phyloP scores from a whole-genome alignment of 371 early-diverging fungal species.

The Mortierella sp. region DNA sequence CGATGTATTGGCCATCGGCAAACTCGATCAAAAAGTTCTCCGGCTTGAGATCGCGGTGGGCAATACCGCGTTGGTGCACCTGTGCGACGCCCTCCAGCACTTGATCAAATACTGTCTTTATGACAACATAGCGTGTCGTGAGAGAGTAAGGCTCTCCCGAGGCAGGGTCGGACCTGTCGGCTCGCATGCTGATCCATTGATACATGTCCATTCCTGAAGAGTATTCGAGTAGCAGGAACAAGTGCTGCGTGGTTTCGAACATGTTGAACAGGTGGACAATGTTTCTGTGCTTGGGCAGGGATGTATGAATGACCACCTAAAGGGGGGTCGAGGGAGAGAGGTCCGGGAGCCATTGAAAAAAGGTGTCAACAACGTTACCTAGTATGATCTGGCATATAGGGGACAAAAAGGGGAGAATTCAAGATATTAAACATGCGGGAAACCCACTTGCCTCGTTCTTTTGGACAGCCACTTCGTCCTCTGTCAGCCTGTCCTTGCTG shows the following conservation, averaged over 20 bases:
- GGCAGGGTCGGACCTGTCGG: slow-evolving; percentile 70
- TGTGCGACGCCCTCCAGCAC: slow-evolving; percentile 86
- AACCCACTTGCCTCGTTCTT: slow-evolving; percentile 62
- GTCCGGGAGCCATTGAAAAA: neutral
- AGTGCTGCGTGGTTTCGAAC: slow-evolving; percentile 75
- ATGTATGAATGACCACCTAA: slow-evolving; percentile 71
- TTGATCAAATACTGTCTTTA: slow-evolving; percentile 83
- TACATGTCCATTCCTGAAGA: slow-evolving; percentile 85
- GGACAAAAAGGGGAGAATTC: neutral
- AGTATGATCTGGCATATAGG: neutral
- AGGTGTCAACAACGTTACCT: neutral
- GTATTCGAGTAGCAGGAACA: slow-evolving; percentile 87
- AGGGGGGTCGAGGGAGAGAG: slow-evolving; percentile 15
- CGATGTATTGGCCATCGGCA: slow-evolving; percentile 44
- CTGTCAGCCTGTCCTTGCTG: slow-evolving; percentile 66
- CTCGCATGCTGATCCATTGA: slow-evolving; percentile 73
- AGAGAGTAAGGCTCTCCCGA: slow-evolving; percentile 63
- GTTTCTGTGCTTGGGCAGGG: slow-evolving; percentile 74
- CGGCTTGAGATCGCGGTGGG: slow-evolving; percentile 94
- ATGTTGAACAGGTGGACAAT: slow-evolving; percentile 78
- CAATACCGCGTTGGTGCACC: slow-evolving; percentile 83
- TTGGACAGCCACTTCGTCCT: slow-evolving; percentile 71
- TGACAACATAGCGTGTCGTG: slow-evolving; percentile 72
- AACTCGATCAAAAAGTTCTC: slow-evolving; percentile 87
- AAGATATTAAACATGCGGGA: neutral